Base-by-base conservation (phyloP, 2,329 filamentous ascomycete species). In the Ilyonectria destructans region DNA sequence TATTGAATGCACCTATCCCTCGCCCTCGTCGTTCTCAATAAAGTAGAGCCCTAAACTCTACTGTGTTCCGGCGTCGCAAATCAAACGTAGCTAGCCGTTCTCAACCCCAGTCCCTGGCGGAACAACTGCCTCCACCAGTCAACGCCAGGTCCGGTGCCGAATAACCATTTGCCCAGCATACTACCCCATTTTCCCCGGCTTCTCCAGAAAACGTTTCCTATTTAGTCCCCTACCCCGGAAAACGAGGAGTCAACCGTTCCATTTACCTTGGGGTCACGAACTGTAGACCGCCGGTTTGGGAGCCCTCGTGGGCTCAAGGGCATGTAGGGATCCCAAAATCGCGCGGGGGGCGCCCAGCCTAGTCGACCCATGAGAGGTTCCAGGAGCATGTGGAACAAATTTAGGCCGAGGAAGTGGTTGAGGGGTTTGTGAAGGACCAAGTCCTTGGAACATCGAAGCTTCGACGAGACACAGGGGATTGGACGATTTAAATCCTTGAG, bases 111-210 rank as follows among this genome's bases (percentile, higher is more conserved):
- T 46, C 40, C 8, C 40, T 13, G 31, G 46, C 45, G 45, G 19
- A 51, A 19, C 45, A 51, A 51, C 29, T 59, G 33, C 46, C 29
- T 59, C 57, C 57, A 59, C 57, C 31, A 26, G 43, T 59, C 31
- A 35, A 4, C 37, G 23, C 43, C 13, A 51, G 9, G 4, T 46
- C 35, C 8, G 6, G 19, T 59, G 45, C 43, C 57, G 31, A 23
- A 33, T 58, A 48, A 31, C 56, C 40, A 58, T 33, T 23, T 19
- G 26, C 6, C 37, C 56, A 29, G 35, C 13, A 26, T 46, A 33
- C 29, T 58, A 48, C 40, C 56, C 56, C 55, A 57, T 33, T 9
- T 57, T 45, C 55, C 55, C 55, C 55, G 23, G 15, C n/a, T 45
- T 29, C n/a, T 29, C 33, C 21, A 29, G 12, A 45, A 29, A 31